Evolutionary conservation across 805 yeast genomes (phyloP).

Genomic region (Wickerhamomyces chaumierensis): DNA sequence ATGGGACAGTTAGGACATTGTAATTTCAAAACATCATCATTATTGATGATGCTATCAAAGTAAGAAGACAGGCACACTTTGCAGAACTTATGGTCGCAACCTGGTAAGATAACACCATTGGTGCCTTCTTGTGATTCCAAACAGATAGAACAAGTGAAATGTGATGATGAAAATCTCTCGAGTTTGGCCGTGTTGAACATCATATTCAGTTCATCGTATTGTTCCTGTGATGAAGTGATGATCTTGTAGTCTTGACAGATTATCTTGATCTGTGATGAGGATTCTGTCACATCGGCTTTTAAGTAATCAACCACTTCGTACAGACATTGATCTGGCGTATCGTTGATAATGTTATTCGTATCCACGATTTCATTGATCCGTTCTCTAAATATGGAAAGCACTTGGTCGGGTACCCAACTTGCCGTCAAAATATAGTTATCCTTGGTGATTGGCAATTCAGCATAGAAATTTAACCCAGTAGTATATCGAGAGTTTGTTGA

Average conservation of each 20-base stretch:
- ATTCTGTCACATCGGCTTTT: neutral
- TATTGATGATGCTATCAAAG: conserved; percentile 27
- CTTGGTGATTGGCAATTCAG: neutral
- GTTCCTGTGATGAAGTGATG: neutral
- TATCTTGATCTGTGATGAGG: no score
- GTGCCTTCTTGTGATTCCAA: conserved; percentile 36
- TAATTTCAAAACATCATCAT: conserved; percentile 38
- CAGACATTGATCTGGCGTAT: conserved; percentile 3
- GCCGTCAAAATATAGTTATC: neutral
- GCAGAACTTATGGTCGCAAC: conserved; percentile 43
- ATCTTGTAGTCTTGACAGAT: neutral
- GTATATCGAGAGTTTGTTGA: neutral
- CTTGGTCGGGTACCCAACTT: neutral
- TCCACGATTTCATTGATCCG: neutral
- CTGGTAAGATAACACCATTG: conserved; percentile 20
- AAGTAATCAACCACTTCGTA: conserved; percentile 1
- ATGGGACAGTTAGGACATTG: conserved; percentile 45
- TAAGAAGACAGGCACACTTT: conserved; percentile 32
- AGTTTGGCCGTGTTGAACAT: conserved; percentile 17
- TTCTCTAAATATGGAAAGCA: neutral
- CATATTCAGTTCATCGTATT: conserved; percentile 2
- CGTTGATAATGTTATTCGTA: neutral
- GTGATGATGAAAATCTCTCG: conserved; percentile 21
- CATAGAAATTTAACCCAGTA: conserved; percentile 1
- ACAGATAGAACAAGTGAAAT: conserved; percentile 48